phyloP scores from a whole-genome alignment of 1,139 yeast species.

The Suhomyces maxii region DNA sequence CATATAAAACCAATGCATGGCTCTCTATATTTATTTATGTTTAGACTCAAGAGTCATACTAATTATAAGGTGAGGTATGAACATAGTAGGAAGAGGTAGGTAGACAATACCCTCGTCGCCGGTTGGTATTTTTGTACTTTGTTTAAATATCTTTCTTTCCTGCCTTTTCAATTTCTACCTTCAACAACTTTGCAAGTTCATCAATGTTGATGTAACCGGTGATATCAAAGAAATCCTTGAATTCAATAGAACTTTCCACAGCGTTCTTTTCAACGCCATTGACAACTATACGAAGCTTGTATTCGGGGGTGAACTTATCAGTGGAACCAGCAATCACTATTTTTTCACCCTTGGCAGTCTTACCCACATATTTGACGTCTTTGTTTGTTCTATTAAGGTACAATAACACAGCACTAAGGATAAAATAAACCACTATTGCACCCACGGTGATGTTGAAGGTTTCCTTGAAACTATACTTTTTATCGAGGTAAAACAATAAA shows the following conservation, averaged over 20 bases:
- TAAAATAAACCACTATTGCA: constrained; percentile 52
- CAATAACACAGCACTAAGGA: constrained; percentile 50
- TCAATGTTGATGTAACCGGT: constrained; percentile 48
- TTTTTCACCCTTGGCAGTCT: constrained; percentile 32
- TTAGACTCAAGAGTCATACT: too few relatives aligned
- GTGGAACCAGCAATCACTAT: constrained; percentile 40
- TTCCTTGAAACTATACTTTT: constrained; percentile 50
- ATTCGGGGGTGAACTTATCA: constrained; percentile 46
- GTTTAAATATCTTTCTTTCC: constrained; percentile 9
- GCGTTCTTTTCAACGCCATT: constrained; percentile 26
- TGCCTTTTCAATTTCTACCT: constrained; percentile 23
- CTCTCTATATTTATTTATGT: too few relatives aligned
- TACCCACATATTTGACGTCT: constrained; percentile 62
- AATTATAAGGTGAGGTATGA: too few relatives aligned
- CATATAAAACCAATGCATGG: not conserved
- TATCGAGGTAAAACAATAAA: constrained; percentile 64
- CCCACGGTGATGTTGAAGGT: constrained; percentile 33
- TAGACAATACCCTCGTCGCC: not conserved
- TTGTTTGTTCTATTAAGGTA: constrained; percentile 54
- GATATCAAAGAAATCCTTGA: constrained; percentile 47
- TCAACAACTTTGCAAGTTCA: constrained; percentile 34
- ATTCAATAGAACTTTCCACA: constrained; percentile 29
- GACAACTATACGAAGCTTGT: constrained; percentile 32
- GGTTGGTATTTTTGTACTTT: not conserved
- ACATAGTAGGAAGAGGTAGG: not conserved